Percentiles rank a stretch among this genome's conserved stretches.
Evolutionary conservation across 2,329 filamentous ascomycete species (phyloP).

Genomic region (Laburnicola sp.): DNA sequence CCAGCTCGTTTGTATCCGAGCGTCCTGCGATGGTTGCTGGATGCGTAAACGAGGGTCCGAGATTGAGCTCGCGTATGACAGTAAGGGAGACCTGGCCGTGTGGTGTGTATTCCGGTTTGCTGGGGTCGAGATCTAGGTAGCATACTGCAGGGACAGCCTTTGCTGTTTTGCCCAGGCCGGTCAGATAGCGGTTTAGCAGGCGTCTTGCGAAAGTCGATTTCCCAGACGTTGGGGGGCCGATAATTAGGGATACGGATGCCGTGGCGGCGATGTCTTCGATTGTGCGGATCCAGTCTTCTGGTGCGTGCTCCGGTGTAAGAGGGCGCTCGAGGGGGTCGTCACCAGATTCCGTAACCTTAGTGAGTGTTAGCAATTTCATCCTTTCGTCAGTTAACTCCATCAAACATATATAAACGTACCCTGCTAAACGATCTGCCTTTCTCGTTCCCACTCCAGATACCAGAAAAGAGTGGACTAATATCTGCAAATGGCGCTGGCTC

Average conservation of each 20-base stretch:
- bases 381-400: conserved; percentile 4
- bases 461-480: conserved; percentile 68
- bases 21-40: conserved; percentile 35
- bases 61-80: conserved; percentile 61
- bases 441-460: conserved; percentile 63
- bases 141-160: conserved; percentile 49
- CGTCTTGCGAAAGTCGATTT: conserved; percentile 75
- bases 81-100: conserved; percentile 71
- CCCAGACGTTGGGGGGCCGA: conserved; percentile 71
- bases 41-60: conserved; percentile 70
- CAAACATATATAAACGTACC: conserved; percentile 26
- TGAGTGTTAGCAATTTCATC: conserved; percentile 5
- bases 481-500: conserved; percentile 59
- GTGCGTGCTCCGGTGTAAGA: conserved; percentile 54
- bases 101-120: conserved; percentile 73
- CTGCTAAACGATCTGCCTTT: conserved; percentile 36
- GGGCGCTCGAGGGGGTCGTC: conserved; percentile 32
- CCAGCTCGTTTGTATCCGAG: conserved; percentile 42
- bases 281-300: conserved; percentile 60
- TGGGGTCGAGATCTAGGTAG: conserved; percentile 76
- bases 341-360: conserved; percentile 33
- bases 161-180: conserved; percentile 43
- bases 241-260: conserved; percentile 59
- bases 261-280: conserved; percentile 40
- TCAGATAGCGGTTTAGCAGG: conserved; percentile 68